phyloP scores from a whole-genome alignment of 768 basidiomycete genomes.

The Nevesoporus exiguus region DNA sequence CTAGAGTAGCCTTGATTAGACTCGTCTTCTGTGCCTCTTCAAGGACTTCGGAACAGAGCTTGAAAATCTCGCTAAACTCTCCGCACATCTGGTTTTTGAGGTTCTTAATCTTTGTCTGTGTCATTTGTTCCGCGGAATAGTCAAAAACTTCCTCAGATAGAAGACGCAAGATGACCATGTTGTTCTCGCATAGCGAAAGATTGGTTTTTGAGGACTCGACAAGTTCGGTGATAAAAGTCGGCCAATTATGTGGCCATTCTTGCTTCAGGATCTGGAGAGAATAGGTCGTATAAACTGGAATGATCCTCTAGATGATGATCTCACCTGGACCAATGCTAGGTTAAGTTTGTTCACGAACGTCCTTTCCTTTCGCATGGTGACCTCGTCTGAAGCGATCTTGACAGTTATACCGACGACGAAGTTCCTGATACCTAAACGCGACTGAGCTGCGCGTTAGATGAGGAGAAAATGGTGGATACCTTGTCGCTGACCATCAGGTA shows the following conservation, averaged over 20 bases:
- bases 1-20: constrained; percentile 89
- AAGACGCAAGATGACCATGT: constrained; percentile 97
- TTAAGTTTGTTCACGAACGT: constrained; percentile 95
- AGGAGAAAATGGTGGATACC: constrained; percentile 41
- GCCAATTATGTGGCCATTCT: constrained; percentile 99
- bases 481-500: constrained; percentile 91
- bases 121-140: constrained; percentile 98
- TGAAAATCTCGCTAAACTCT: constrained; percentile 97
- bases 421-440: constrained; percentile 78
- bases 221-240: constrained; percentile 93
- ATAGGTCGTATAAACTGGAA: constrained; percentile 5
- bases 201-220: constrained; percentile 97
- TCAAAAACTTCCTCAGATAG: constrained; percentile 99
- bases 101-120: constrained; percentile 94
- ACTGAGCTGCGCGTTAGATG: constrained; percentile 9
- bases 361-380: constrained; percentile 85
- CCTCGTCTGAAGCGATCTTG: constrained; percentile 90
- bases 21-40: constrained; percentile 97
- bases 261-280: constrained; percentile 86
- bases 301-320: constrained; percentile 15
- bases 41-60: constrained; percentile 92
- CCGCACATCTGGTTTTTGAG: constrained; percentile 98
- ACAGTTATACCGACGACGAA: constrained; percentile 93
- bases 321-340: constrained; percentile 88
- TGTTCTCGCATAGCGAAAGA: constrained; percentile 96